Conservation (phyloP, 352 stramenopile species). For the Globisporangium cederbergense region DNA sequence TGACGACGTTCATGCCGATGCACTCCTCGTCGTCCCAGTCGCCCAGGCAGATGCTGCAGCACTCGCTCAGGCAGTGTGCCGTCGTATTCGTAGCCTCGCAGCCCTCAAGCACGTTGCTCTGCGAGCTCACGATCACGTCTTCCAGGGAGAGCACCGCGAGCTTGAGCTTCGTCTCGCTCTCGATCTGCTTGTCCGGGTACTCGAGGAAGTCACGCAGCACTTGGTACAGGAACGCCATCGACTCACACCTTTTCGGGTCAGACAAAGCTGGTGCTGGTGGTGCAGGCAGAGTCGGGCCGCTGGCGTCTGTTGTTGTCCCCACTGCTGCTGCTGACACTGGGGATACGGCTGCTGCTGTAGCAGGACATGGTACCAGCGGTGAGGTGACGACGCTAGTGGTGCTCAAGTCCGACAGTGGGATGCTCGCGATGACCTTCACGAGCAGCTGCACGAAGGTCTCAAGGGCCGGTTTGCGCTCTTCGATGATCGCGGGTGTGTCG, state of each 20-base stretch:
- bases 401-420: conserved; percentile 44
- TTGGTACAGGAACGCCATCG: conserved; percentile 62
- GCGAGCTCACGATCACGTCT: conserved; percentile 75
- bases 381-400: conserved; percentile 6
- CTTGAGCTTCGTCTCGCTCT: conserved; percentile 83
- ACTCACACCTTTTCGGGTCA: conserved; percentile 27
- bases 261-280: background rate
- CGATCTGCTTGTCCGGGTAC: conserved; percentile 85
- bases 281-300: background rate
- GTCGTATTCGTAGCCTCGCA: background rate
- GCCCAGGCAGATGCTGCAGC: conserved; percentile 81
- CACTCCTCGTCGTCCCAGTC: conserved; percentile 85
- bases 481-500: conserved; percentile 75
- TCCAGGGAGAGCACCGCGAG: conserved; percentile 77
- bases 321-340: background rate
- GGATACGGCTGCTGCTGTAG: background rate
- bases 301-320: background rate
- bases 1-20: conserved; percentile 76
- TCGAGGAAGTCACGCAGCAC: conserved; percentile 78
- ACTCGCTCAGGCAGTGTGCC: conserved; percentile 55
- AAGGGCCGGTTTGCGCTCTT: conserved; percentile 58
- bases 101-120: conserved; percentile 53
- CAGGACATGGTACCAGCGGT: conserved; percentile 13
- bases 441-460: conserved; percentile 79
- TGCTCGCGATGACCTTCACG: conserved; percentile 78